phyloP scores from a whole-genome alignment of 495 filamentous ascomycete genomes.

The Penicillium cinerascens region DNA sequence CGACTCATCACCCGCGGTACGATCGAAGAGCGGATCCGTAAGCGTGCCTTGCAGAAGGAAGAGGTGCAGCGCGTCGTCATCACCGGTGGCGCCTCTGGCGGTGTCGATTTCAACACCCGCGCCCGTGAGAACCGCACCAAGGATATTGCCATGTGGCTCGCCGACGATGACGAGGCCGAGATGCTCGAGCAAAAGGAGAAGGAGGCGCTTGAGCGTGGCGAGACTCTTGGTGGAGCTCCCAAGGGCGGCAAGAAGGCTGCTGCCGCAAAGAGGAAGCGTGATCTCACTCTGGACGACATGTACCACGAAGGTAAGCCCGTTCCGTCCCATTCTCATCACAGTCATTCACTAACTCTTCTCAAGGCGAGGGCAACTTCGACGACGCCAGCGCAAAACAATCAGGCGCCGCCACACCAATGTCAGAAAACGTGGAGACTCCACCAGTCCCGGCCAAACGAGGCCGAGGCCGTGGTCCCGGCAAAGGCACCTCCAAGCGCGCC shows the following conservation, averaged over 20 bases:
- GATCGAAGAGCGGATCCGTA: slow-evolving; percentile 97
- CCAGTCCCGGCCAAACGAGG: slow-evolving; percentile 52
- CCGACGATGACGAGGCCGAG: slow-evolving; percentile 90
- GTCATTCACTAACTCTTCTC: slow-evolving; percentile 23
- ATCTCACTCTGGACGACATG: slow-evolving; percentile 88
- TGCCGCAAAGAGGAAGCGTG: slow-evolving; percentile 68
- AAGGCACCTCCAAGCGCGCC: slow-evolving; percentile 71
- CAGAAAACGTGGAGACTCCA: slow-evolving; percentile 46
- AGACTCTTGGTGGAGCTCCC: slow-evolving; percentile 44
- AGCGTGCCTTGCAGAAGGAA: slow-evolving; percentile 96
- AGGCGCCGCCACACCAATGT: slow-evolving; percentile 77
- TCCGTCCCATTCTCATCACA: neutral
- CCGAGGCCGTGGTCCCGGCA: slow-evolving; percentile 43
- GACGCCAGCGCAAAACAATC: slow-evolving; percentile 76
- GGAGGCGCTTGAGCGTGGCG: slow-evolving; percentile 63
- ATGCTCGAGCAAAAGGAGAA: slow-evolving; percentile 85
- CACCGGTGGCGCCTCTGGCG: slow-evolving; percentile 75
- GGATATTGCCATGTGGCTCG: slow-evolving; percentile 95
- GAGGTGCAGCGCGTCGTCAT: slow-evolving; percentile 99
- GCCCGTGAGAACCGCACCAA: slow-evolving; percentile 87
- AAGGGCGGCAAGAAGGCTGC: slow-evolving; percentile 56
- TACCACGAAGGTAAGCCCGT: slow-evolving; percentile 81
- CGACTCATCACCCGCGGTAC: slow-evolving; percentile 95
- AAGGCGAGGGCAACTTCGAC: slow-evolving; percentile 92
- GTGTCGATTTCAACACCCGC: slow-evolving; percentile 91